Base-by-base conservation (phyloP, 164 flowering plant genomes). In the Annona cherimola region DNA sequence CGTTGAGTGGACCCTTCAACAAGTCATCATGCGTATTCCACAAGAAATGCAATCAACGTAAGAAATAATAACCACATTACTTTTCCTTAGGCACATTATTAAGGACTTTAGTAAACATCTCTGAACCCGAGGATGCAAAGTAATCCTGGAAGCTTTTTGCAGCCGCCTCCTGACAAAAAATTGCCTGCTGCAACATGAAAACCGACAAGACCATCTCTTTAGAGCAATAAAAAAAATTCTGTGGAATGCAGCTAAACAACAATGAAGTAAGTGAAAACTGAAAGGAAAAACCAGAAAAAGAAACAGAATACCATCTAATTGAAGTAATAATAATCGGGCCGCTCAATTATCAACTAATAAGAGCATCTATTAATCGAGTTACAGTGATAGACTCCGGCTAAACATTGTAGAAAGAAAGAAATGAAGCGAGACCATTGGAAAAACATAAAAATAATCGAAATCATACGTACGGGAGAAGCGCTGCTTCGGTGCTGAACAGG, bases 401-500 rank as follows among this genome's bases (percentile, higher is more conserved):
- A 26, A 26, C 35, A 26, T 26, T 26, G 35, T 26, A 26, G 35
- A 26, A 26, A 26, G 35, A 50, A 11, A 50, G 57, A 50, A 50
- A 50, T 26, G 35, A 26, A 26, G 1, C 35, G 35, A 26, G 35
- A 26, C 35, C 35, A 26, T 50, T 50, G 14, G 14, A 50, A 50
- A 45, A 45, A 45, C 6, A 60, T 60, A 19, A 14, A 44, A 4
- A 43, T 60, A 19, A 41, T 1, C 2, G 45, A 64, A 40, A 64
- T 14, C 41, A 1, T 61, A 77, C 84, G 74, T 77, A 86, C 85
- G 81, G 79, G 3, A 70, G 70, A 1, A 75, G 71, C 50, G 72
- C 42, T 54, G 76, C 76, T 55, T 73, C 69, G 26, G 71, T 16
- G 45, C 75, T 70, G 14, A 76, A 61, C 3, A 72, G 61, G 3